These are phyloP conservation scores for Sonneratia alba DNA, from an alignment of 345 rosid species.

Conservation along the genomic window DNA sequence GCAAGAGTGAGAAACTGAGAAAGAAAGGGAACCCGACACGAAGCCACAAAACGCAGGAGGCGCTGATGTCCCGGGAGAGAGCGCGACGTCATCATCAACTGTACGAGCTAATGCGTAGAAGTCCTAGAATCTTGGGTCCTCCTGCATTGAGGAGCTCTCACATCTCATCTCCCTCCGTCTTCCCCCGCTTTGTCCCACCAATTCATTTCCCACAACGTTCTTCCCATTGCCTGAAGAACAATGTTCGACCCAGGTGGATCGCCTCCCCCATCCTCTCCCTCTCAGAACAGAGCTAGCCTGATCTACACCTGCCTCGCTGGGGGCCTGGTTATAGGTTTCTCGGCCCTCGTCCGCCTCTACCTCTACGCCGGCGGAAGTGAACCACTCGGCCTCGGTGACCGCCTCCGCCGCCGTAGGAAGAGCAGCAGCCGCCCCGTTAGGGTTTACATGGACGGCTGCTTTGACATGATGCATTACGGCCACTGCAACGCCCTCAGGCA, in stretches of 20 bases:
- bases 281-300: constrained; percentile 20
- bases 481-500: constrained; percentile 78
- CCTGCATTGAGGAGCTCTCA: not conserved
- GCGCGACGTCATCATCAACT: not conserved
- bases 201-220: not conserved
- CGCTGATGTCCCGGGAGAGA: not conserved
- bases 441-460: constrained; percentile 79
- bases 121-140: not conserved
- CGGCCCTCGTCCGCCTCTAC: constrained; percentile 22
- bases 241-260: constrained; percentile 8
- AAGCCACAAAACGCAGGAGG: too few relatives aligned
- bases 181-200: not conserved
- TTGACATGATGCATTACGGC: constrained; percentile 84
- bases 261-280: constrained; percentile 8
- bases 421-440: constrained; percentile 42
- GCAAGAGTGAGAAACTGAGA: not conserved
- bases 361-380: constrained; percentile 6
- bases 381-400: constrained; percentile 10
- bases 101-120: not conserved
- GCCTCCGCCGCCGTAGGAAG: constrained; percentile 17
- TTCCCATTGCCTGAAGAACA: not conserved
- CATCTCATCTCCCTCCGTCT: not conserved
- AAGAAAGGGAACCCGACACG: not conserved
- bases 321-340: constrained; percentile 40
- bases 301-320: constrained; percentile 35